Base-by-base conservation (phyloP, 2,329 filamentous ascomycete genomes). In the Hypoxylon sp. region DNA sequence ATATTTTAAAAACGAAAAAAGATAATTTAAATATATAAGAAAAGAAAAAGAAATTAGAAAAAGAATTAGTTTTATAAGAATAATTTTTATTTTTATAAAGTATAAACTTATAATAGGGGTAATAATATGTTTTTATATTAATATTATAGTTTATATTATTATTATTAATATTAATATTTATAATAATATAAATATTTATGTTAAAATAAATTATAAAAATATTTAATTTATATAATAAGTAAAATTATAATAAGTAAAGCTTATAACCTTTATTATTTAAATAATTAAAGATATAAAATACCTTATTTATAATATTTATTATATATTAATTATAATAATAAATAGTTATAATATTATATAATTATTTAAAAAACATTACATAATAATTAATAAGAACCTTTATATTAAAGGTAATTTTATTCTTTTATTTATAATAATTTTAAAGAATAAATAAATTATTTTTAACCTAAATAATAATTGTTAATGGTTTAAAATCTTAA, bases 221-320 rank as follows among this genome's bases (percentile, higher is more conserved):
- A 50, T 22, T 50, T 50, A 26, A 26, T 50, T 50, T 26, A 26
- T 50, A 31, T n/a, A 5, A 26, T 50, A 50, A 50, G 9, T 46
- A 29, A 26, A 50, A 5, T 50, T 50, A 50, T 50, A 46, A 19
- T 24, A 46, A 31, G 17, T 14, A 31, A 26, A 50, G 31, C 6
- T 31, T 26, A 14, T 50, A 50, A 50, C 13, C 6, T 50, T 22
- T 22, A 22, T 22, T 22, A 22, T 22, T 22, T 22, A 22, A 22
- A 3, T 22, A 22, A 22, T 22, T 22, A 22, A 22, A 26, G 29
- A 26, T 50, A 51, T 51, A n/a, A 22, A 24, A 47, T 47, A 47
- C 3, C 5, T 26, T 13, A 48, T 13, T 26, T 48, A 48, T 48
- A 48, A 14, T 5, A 2, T 48, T 24, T 48, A 48, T 14, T 5